A percentile compares a stretch with the other conserved stretches of the same genome.
Evolutionary conservation across 495 filamentous ascomycete genomes (phyloP).

Genomic region (Hyphodiscus hymeniophilus): DNA sequence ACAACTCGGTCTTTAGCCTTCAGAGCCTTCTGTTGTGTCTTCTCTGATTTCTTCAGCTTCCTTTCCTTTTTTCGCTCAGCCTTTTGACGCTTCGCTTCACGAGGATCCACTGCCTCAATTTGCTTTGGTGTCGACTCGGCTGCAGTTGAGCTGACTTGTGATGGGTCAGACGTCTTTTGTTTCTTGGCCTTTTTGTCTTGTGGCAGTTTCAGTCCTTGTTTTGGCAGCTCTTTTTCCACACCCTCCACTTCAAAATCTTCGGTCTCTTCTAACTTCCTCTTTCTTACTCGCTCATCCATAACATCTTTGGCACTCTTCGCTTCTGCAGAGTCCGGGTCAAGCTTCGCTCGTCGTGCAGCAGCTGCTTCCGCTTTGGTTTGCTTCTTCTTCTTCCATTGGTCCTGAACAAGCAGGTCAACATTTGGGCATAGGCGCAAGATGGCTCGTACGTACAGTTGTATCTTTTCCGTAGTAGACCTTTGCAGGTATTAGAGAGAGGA

Average conservation of each 20-base stretch:
- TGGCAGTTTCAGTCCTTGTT: conserved; percentile 39
- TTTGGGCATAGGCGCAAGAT: not conserved
- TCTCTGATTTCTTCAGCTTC: conserved; percentile 20
- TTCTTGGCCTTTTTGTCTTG: conserved; percentile 22
- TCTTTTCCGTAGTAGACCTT: conserved; percentile 89
- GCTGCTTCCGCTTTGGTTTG: conserved; percentile 78
- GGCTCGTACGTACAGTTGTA: conserved; percentile 56
- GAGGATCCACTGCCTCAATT: not conserved
- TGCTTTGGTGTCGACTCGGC: not conserved
- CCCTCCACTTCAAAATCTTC: conserved; percentile 30
- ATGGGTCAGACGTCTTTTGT: conserved; percentile 16
- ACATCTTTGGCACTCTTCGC: conserved; percentile 66
- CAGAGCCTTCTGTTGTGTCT: conserved; percentile 23
- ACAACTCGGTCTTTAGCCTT: conserved; percentile 10
- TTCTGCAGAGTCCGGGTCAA: conserved; percentile 74
- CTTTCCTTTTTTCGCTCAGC: conserved; percentile 24
- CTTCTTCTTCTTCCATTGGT: conserved; percentile 83
- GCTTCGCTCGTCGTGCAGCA: conserved; percentile 69
- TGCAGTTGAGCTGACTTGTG: not conserved
- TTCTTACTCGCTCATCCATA: conserved; percentile 72
- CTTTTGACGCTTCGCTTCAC: conserved; percentile 15
- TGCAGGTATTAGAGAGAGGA: conserved; percentile 87
- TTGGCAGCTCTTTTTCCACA: conserved; percentile 44
- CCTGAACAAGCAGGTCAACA: conserved; percentile 34
- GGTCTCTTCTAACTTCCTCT: conserved; percentile 52